Base-by-base conservation (phyloP, 768 basidiomycete species). In the Pisolithus marmoratus region DNA sequence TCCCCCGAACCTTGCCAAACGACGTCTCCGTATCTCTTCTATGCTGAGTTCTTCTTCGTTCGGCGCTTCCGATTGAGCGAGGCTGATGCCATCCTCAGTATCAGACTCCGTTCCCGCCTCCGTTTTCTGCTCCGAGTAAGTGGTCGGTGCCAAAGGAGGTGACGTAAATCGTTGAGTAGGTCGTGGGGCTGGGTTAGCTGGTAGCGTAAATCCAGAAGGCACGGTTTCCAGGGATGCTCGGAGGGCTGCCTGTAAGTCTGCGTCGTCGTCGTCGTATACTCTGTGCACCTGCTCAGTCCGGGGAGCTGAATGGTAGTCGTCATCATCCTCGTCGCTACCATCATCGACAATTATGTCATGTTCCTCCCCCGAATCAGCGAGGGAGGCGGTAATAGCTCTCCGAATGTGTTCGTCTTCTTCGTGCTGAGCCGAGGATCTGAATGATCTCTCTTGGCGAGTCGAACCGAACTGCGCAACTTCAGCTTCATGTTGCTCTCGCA, bases 181-280 rank as follows among this genome's bases (percentile, higher is more conserved):
- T 0, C 41, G 56, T 9, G 54, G 49, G 27, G 53, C 42, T 15
- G 55, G 29, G 11, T 38, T 50, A n/a, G 54, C 49, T 31, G 74
- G 74, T 5, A 73, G 59, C 24, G 66, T 58, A 68, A 75, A 84
- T 27, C 75, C 84, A 38, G 69, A 67, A 1, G 87, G 83, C 20
- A 82, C 64, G 38, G 72, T 72, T 62, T 87, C 85, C 55, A 94
- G 72, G 36, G 91, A 93, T 2, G 90, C 93, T 62, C 74, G 83
- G 45, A 95, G 73, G 5, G 93, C 93, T 11, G 91, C 92, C 68
- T 94, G 93, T 43, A 95, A 70, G 59, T 89, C 85, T 22, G 80
- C 82, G 59, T 95, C 92, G 47, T 94, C 92, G 56, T 94, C 92
- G 55, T 94, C 92, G 58, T 89, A 84, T 37, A 84, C 79, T 43